phyloP scores from a whole-genome alignment of 306 rosid genomes.

The Trifolium fragiferum region DNA sequence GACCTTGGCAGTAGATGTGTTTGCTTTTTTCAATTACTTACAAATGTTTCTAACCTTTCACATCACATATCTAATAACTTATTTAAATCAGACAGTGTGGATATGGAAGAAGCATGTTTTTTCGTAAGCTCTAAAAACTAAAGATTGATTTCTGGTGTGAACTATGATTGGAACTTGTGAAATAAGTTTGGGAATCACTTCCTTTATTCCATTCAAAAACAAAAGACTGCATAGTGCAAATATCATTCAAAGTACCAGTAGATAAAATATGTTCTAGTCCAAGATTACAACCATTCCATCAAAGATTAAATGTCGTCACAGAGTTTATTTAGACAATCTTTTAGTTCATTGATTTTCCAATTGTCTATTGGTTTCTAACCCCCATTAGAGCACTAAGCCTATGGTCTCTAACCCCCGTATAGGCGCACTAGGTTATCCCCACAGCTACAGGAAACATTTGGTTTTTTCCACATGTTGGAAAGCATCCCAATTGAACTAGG shows the following conservation, averaged over 20 bases:
- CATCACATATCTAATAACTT: background rate
- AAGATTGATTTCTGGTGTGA: background rate
- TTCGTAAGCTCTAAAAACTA: too few relatives aligned
- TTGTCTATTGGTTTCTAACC: background rate
- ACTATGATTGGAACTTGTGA: background rate
- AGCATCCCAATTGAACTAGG: background rate
- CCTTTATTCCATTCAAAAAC: background rate
- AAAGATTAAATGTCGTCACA: background rate
- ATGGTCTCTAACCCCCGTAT: too few relatives aligned
- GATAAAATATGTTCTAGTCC: background rate
- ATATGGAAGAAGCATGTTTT: too few relatives aligned
- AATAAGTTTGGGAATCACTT: background rate
- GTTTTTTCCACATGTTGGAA: background rate
- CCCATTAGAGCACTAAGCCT: too few relatives aligned
- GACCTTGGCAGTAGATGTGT: background rate
- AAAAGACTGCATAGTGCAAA: background rate
- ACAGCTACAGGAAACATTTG: background rate
- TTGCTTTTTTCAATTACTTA: background rate
- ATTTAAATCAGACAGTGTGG: too few relatives aligned
- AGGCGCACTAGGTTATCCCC: background rate
- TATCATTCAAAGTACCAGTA: background rate
- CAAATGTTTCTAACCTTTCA: background rate
- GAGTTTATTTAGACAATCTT: background rate
- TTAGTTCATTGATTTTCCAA: background rate
- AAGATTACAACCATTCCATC: background rate